phyloP scores from a whole-genome alignment of 371 early-diverging fungal genomes.

The Quaeritorhiza haematococci region DNA sequence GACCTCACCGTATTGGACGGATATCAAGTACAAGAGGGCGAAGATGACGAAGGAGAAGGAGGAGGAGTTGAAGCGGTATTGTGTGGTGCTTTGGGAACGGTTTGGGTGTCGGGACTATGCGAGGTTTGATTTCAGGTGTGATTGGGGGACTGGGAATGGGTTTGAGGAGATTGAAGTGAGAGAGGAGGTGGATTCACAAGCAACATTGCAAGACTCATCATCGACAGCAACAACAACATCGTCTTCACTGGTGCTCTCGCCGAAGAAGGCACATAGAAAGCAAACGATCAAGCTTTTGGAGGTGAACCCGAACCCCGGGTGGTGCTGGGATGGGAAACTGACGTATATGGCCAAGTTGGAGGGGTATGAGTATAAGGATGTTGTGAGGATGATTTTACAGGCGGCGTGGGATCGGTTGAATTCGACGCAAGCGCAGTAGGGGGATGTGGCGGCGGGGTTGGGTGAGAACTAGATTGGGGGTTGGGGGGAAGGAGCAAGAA shows the following conservation, averaged over 20 bases:
- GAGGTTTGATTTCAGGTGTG: slow-evolving; percentile 46
- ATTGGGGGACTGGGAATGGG: slow-evolving; percentile 18
- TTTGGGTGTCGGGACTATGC: slow-evolving; percentile 53
- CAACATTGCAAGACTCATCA: too few relatives aligned
- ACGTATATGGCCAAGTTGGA: slow-evolving; percentile 47
- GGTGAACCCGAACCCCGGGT: slow-evolving; percentile 54
- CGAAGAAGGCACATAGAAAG: slow-evolving; percentile 6
- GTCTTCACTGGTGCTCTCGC: too few relatives aligned
- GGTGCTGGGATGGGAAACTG: slow-evolving; percentile 57
- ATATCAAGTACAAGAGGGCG: slow-evolving; percentile 37
- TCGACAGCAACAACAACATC: too few relatives aligned
- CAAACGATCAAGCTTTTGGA: slow-evolving; percentile 43
- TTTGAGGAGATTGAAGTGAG: slow-evolving; percentile 7
- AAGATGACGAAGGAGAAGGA: slow-evolving; percentile 10
- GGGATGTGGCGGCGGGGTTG: too few relatives aligned
- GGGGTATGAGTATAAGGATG: slow-evolving; percentile 34
- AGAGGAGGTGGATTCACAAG: slow-evolving; percentile 4
- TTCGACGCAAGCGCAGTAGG: too few relatives aligned
- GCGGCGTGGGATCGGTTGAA: slow-evolving; percentile 21
- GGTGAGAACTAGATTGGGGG: too few relatives aligned
- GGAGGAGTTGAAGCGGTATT: slow-evolving; percentile 19
- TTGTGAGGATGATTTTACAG: slow-evolving; percentile 37
- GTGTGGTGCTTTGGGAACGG: slow-evolving; percentile 43
- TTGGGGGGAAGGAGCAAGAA: too few relatives aligned
- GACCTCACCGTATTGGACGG: slow-evolving; percentile 45